These are phyloP conservation scores for Penicillium glabrum DNA, from an alignment of 2,329 filamentous ascomycete species.

Conservation along the genomic window DNA sequence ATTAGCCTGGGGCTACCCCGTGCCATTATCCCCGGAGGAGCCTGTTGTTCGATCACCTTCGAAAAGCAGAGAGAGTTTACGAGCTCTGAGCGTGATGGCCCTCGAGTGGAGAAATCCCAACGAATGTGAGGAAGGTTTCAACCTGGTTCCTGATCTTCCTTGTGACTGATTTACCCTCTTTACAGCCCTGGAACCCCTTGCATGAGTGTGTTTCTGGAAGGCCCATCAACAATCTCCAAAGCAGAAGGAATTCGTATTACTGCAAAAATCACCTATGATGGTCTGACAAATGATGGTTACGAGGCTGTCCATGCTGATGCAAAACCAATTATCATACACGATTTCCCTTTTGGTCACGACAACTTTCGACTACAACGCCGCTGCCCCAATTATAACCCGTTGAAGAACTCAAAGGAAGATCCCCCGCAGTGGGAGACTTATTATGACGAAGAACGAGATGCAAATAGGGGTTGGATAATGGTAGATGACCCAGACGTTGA, in stretches of 20 bases:
- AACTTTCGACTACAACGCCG: not conserved
- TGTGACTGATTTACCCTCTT: not conserved
- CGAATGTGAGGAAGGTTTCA: not conserved
- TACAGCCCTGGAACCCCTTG: not conserved
- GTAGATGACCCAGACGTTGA: not conserved
- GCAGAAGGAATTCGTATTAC: not conserved
- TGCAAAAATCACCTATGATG: not conserved
- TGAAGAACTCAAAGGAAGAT: not conserved
- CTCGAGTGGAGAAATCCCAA: not conserved
- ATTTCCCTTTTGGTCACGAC: not conserved
- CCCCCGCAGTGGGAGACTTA: not conserved
- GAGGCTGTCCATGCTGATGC: not conserved
- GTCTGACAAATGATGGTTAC: not conserved
- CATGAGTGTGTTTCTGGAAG: not conserved
- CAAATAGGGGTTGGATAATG: not conserved
- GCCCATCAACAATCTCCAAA: not conserved
- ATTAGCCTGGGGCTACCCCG: not conserved
- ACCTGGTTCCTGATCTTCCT: not conserved
- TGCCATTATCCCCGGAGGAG: not conserved
- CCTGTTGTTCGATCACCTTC: not conserved
- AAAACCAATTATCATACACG: not conserved
- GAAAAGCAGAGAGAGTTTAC: not conserved
- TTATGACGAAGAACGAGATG: not conserved
- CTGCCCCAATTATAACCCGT: not conserved
- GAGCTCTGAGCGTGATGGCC: not conserved